A percentile compares a stretch with the other conserved stretches of the same genome.
These are phyloP conservation scores for Eragrostis tef DNA, from an alignment of 202 grass and related monocot species.

Conservation along the genomic window DNA sequence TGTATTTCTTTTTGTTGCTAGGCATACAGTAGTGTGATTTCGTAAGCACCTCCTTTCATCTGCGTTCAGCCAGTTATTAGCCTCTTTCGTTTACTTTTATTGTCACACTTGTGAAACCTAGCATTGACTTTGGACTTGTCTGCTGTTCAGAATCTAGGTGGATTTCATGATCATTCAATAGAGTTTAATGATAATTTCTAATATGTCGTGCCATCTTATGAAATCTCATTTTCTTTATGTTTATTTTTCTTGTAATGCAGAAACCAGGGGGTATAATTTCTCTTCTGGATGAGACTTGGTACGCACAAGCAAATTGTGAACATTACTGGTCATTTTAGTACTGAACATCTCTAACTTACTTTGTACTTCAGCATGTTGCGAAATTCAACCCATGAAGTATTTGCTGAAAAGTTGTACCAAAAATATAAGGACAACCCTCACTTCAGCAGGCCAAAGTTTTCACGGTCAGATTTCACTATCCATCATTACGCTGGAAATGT, in stretches of 20 bases:
- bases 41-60: conserved; percentile 14
- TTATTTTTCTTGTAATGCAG: conserved; percentile 57
- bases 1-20: conserved; percentile 35
- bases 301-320: conserved; percentile 41
- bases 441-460: conserved; percentile 91
- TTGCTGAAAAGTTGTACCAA: conserved; percentile 96
- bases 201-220: conserved; percentile 28
- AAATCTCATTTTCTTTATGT: conserved; percentile 40
- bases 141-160: conserved; percentile 18
- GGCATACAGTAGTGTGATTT: not conserved
- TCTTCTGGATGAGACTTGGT: conserved; percentile 98
- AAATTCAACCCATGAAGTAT: conserved; percentile 92
- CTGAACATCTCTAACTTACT: conserved; percentile 47
- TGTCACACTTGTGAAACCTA: conserved; percentile 26
- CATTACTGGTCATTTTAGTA: conserved; percentile 36
- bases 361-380: conserved; percentile 80
- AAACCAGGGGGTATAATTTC: conserved; percentile 97
- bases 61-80: not conserved
- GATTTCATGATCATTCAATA: conserved; percentile 31
- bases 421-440: conserved; percentile 76
- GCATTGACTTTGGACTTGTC: conserved; percentile 16
- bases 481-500: conserved; percentile 96
- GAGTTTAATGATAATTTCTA: conserved; percentile 18
- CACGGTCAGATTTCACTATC: conserved; percentile 88
- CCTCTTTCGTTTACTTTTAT: conserved; percentile 1